Percentiles rank a stretch among this genome's conserved stretches.
Evolutionary conservation across 2,329 filamentous ascomycete genomes (phyloP).

Genomic region (Periconia digitata): DNA sequence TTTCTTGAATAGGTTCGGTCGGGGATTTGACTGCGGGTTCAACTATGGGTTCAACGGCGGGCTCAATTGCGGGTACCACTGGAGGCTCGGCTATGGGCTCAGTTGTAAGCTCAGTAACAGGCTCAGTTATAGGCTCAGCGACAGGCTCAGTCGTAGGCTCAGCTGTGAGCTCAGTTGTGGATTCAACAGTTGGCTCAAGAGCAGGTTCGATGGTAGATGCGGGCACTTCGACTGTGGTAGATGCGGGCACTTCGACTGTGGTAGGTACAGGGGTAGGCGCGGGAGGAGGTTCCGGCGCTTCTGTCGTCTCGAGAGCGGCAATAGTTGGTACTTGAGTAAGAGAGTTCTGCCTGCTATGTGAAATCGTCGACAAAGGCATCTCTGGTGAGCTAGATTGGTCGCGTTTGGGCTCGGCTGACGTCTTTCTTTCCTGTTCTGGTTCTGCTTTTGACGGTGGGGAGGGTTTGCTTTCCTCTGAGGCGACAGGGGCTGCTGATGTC

Average conservation of each 20-base stretch:
- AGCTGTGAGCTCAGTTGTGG: not conserved
- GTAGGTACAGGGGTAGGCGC: not conserved
- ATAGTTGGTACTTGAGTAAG: conserved; percentile 27
- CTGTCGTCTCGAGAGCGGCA: conserved; percentile 3
- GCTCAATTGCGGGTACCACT: not conserved
- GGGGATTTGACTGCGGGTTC: too few species aligned
- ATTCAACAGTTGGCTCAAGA: not conserved
- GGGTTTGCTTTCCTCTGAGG: not conserved
- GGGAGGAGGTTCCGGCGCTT: not conserved
- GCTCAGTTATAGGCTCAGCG: not conserved
- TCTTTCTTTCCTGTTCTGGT: not conserved
- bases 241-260: conserved; percentile 1
- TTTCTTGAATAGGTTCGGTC: too few species aligned
- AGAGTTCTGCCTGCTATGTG: conserved; percentile 45
- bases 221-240: conserved; percentile 1
- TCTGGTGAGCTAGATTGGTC: conserved; percentile 48
- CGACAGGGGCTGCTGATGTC: conserved; percentile 8
- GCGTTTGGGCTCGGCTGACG: conserved; percentile 11
- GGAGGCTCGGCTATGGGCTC: too few species aligned
- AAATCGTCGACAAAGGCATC: conserved; percentile 40
- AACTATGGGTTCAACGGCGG: not conserved
- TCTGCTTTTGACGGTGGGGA: not conserved
- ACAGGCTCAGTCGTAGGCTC: not conserved
- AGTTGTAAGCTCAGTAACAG: not conserved
- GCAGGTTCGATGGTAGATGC: not conserved